Base-by-base conservation (phyloP, 1,284 basidiomycete species). In the Apiotrichum siamense region DNA sequence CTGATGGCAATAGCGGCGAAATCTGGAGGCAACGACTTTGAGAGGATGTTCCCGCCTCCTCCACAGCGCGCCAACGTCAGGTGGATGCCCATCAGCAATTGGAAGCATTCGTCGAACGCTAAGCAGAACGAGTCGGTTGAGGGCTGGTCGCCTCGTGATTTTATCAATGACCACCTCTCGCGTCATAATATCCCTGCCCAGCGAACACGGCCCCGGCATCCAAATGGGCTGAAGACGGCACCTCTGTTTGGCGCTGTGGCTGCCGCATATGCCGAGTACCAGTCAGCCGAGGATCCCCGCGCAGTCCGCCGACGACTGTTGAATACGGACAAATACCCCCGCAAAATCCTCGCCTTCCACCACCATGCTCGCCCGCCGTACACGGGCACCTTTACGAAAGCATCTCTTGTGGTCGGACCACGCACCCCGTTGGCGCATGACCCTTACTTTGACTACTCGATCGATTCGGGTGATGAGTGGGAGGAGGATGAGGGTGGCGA, bases 401-500 rank as follows among this genome's bases (percentile, higher is more conserved):
- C 61, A 15, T 73, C 72, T 0, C 52, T 67, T 3, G 63, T 66
- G 1, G 72, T 75, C 18, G 73, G 73, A 23, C 69, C 73, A 11
- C 62, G 73, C 10, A 72, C 70, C 4, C 72, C 72, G 2, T 70
- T 75, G 31, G 69, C 65, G 0, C 69, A 70, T 25, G 73, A 75
- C 49, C 70, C 71, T 1, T 58, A 64, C 20, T 63, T 75, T 35
- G 73, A 75, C 49, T 75, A 75, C 49, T 69, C 70, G 1, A 68
- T 72, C 44, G 73, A 75, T 44, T 73, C 71, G 5, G 69, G 65
- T 2, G 67, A 72, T 44, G 73, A 75, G n/a, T 75, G 73, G 73
- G 57, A 69, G 44, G 72, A 73, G 15, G 72, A 74, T 31, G 68
- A 72, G 44, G 67, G 66, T 0, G 69, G 67, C 4, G 57, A 58